Evolutionary conservation across 2,329 filamentous ascomycete genomes (phyloP).

Genomic region (Neonectria sp.): DNA sequence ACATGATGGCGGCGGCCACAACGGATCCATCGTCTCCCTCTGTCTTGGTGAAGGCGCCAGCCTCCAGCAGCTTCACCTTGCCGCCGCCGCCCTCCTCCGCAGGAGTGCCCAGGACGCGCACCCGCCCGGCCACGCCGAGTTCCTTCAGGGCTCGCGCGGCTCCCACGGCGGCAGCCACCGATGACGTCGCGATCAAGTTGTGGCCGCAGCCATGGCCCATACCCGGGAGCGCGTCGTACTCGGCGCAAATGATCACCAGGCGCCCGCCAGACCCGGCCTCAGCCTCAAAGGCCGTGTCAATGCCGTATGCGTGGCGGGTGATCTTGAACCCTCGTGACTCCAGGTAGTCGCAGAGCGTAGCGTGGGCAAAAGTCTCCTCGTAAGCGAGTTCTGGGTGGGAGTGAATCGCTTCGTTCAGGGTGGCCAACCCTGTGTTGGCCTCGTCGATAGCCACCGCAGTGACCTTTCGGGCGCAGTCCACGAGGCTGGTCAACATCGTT

Average conservation of each 20-base stretch:
- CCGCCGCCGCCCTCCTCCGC: constrained; percentile 61
- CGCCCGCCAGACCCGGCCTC: constrained; percentile 41
- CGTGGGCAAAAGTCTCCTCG: too few species aligned
- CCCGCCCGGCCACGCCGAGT: constrained; percentile 49
- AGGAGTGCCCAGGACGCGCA: constrained; percentile 59
- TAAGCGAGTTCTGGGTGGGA: too few species aligned
- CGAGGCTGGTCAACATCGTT: too few species aligned
- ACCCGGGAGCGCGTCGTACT: constrained; percentile 62
- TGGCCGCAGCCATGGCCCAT: constrained; percentile 64
- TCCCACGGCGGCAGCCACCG: constrained; percentile 57
- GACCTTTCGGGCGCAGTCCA: too few species aligned
- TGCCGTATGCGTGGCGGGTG: constrained; percentile 50
- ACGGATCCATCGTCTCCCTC: constrained; percentile 44
- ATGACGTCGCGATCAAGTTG: constrained; percentile 60
- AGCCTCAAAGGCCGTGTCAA: constrained; percentile 53
- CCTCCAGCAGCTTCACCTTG: constrained; percentile 46
- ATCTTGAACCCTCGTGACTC: constrained; percentile 44
- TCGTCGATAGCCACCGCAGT: too few species aligned
- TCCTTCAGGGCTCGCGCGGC: constrained; percentile 50
- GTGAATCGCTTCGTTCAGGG: too few species aligned
- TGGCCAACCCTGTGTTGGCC: too few species aligned
- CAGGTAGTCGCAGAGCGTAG: constrained; percentile 20
- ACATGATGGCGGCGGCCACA: constrained; percentile 49
- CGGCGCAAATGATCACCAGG: constrained; percentile 18
- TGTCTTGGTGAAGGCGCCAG: too few species aligned